A percentile compares a stretch with the other conserved stretches of the same genome.
These are phyloP conservation scores for Suhomyces kilbournensis DNA, from an alignment of 805 yeast genomes.

Conservation along the genomic window DNA sequence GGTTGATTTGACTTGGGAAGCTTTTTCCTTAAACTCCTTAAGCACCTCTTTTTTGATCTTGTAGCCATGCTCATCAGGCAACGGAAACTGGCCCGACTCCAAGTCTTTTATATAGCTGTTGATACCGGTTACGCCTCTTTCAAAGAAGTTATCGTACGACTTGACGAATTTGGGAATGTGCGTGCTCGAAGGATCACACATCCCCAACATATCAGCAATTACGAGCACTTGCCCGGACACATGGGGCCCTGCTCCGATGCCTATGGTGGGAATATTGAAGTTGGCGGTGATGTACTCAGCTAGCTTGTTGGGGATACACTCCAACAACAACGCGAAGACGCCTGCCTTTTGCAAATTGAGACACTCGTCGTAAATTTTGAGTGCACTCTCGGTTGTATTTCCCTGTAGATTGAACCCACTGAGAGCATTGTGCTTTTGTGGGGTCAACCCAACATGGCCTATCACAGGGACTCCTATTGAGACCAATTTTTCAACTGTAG, in stretches of 20 bases:
- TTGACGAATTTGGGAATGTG: constrained; percentile 72
- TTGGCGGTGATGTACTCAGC: constrained; percentile 61
- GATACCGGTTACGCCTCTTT: constrained; percentile 50
- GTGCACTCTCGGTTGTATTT: constrained; percentile 50
- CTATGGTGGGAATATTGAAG: constrained; percentile 77
- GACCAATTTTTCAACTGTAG: constrained; percentile 55
- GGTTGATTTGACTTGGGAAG: not conserved
- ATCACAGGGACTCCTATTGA: constrained; percentile 80
- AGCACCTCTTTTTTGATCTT: constrained; percentile 64
- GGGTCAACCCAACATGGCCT: constrained; percentile 92
- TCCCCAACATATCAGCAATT: constrained; percentile 78
- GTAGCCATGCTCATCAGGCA: constrained; percentile 58
- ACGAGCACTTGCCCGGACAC: constrained; percentile 92
- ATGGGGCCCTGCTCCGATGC: constrained; percentile 89
- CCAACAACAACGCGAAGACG: constrained; percentile 69
- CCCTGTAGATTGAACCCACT: constrained; percentile 94
- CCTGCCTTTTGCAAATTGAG: constrained; percentile 70
- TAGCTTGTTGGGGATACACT: constrained; percentile 78
- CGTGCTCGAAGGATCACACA: constrained; percentile 49
- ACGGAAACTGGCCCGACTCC: constrained; percentile 55
- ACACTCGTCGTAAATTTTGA: constrained; percentile 63
- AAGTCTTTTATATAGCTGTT: constrained; percentile 60
- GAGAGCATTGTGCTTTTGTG: constrained; percentile 73
- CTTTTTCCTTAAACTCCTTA: constrained; percentile 18
- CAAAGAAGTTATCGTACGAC: constrained; percentile 53